phyloP scores from a whole-genome alignment of 768 basidiomycete genomes.

The Suillus cothurnatus region DNA sequence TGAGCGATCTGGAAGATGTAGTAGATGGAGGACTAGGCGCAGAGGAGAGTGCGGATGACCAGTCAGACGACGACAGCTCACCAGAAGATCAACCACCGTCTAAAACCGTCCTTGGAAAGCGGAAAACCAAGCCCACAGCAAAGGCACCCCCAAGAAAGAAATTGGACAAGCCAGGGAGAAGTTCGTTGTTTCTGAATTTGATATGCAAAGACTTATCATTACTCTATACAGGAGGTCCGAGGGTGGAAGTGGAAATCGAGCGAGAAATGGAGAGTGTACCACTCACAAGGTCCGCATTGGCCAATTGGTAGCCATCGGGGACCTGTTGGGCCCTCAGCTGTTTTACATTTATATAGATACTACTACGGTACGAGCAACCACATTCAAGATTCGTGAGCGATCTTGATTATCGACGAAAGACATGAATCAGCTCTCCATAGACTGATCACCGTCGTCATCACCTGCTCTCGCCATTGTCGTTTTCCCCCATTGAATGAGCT shows the following conservation, averaged over 20 bases:
- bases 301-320: conserved; percentile 49
- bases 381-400: background rate
- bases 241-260: conserved; percentile 97
- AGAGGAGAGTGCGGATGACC: conserved; percentile 47
- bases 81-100: conserved; percentile 40
- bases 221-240: conserved; percentile 58
- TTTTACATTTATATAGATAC: background rate
- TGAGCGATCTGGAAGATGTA: conserved; percentile 72
- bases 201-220: conserved; percentile 17
- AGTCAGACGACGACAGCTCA: conserved; percentile 39
- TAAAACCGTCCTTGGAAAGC: conserved; percentile 62
- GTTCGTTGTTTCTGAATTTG: conserved; percentile 40
- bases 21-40: conserved; percentile 41
- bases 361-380: background rate
- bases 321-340: background rate
- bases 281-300: conserved; percentile 51
- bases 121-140: conserved; percentile 53
- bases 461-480: conserved; percentile 16
- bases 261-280: conserved; percentile 79
- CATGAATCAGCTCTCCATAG: conserved; percentile 1
- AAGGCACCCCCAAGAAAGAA: conserved; percentile 50
- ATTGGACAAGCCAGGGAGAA: conserved; percentile 61
- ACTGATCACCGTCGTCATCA: conserved; percentile 1
- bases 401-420: background rate
- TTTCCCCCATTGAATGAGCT: conserved; percentile 35